Conservation (phyloP, 345 rosid species). For the Laguncularia racemosa region DNA sequence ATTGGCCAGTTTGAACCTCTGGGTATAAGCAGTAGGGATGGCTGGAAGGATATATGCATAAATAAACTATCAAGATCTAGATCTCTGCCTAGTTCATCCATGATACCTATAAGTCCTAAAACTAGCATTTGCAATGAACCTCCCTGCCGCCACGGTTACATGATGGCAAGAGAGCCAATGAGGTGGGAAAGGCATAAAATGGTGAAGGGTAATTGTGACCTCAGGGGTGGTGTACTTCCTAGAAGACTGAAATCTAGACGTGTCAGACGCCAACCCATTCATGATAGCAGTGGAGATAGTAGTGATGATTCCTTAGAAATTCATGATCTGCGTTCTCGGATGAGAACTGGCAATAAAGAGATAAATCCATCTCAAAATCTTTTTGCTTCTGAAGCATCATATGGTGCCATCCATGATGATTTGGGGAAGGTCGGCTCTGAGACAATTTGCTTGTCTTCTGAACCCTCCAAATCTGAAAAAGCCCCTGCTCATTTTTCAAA, state of each 20-base stretch:
- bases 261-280: conserved; percentile 29
- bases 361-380: conserved; percentile 19
- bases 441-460: conserved; percentile 21
- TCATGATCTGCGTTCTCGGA: conserved; percentile 19
- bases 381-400: conserved; percentile 29
- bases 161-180: conserved; percentile 34
- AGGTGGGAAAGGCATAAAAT: conserved; percentile 40
- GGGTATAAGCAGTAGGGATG: conserved; percentile 96
- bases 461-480: conserved; percentile 22
- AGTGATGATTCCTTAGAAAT: conserved; percentile 39
- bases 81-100: conserved; percentile 62
- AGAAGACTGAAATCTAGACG: conserved; percentile 31
- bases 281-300: conserved; percentile 12
- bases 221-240: conserved; percentile 29
- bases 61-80: conserved; percentile 50
- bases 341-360: conserved; percentile 21
- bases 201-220: conserved; percentile 30
- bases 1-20: conserved; percentile 43
- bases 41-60: conserved; percentile 67
- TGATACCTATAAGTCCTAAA: conserved; percentile 33
- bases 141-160: conserved; percentile 32
- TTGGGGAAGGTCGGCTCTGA: conserved; percentile 26
- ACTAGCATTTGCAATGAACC: conserved; percentile 28
- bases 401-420: conserved; percentile 22
- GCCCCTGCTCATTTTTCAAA: conserved; percentile 25